phyloP scores from a whole-genome alignment of 176 grass and related monocot genomes.

The Puccinellia tenuiflora region DNA sequence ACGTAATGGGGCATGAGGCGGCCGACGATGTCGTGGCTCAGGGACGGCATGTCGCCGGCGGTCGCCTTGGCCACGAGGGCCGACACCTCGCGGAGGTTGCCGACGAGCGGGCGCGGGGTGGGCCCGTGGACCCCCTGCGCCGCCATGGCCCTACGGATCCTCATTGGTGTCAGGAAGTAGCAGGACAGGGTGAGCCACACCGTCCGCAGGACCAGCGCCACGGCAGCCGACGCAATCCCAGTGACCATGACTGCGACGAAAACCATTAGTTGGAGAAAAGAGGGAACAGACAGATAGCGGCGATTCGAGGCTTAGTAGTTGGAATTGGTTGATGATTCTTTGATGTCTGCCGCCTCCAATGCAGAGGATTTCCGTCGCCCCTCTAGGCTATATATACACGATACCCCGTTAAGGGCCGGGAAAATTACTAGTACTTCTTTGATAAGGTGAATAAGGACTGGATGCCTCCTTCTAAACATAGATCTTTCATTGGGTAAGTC shows the following conservation, averaged over 20 bases:
- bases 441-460: neutral
- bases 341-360: neutral
- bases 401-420: neutral
- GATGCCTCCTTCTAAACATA: neutral
- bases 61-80: slow-evolving; percentile 46
- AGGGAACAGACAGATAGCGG: neutral
- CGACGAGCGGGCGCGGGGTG: slow-evolving; percentile 40
- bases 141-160: slow-evolving; percentile 62
- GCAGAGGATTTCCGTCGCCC: neutral
- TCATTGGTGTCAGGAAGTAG: slow-evolving; percentile 61
- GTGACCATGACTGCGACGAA: slow-evolving; percentile 7
- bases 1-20: slow-evolving; percentile 96
- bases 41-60: slow-evolving; percentile 53
- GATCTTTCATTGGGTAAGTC: neutral
- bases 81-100: slow-evolving; percentile 67
- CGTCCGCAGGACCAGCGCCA: slow-evolving; percentile 38
- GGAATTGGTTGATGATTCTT: neutral
- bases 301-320: neutral
- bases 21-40: slow-evolving; percentile 75
- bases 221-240: slow-evolving; percentile 8
- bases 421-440: neutral
- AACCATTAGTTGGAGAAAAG: slow-evolving; percentile 10
- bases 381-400: slow-evolving; percentile 18
- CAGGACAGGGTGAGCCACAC: slow-evolving; percentile 63
- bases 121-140: slow-evolving; percentile 65